Evolutionary conservation across 768 basidiomycete species (phyloP).

Genomic region (Suillus tomentosus): DNA sequence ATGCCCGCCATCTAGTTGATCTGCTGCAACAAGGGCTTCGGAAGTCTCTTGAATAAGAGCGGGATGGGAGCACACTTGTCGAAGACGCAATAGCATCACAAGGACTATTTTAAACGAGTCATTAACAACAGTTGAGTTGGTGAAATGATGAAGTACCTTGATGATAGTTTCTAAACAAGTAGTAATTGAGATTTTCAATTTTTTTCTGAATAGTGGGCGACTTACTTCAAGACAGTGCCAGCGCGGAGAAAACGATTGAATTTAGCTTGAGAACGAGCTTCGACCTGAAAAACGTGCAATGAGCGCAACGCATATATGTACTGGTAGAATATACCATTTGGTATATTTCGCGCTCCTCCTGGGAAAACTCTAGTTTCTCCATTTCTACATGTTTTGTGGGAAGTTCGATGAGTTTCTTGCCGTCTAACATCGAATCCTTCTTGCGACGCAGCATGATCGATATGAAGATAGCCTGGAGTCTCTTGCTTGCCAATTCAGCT

Average conservation of each 20-base stretch:
- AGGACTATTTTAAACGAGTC: constrained; percentile 33
- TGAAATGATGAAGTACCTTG: constrained; percentile 45
- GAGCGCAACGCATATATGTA: not conserved
- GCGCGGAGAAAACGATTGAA: constrained; percentile 65
- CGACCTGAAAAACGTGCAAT: constrained; percentile 39
- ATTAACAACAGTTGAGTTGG: not conserved
- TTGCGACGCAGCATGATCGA: constrained; percentile 60
- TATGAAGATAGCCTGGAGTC: constrained; percentile 59
- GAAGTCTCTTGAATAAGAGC: constrained; percentile 61
- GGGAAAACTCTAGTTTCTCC: constrained; percentile 53
- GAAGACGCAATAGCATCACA: constrained; percentile 53
- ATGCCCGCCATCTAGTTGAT: constrained; percentile 34
- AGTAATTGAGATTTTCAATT: not conserved
- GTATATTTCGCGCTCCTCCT: constrained; percentile 69
- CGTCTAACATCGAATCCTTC: constrained; percentile 65
- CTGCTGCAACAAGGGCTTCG: constrained; percentile 44
- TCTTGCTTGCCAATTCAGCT: constrained; percentile 55
- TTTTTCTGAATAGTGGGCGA: constrained; percentile 1
- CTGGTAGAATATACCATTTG: constrained; percentile 39
- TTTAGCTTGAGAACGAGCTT: constrained; percentile 52
- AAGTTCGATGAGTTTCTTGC: constrained; percentile 66
- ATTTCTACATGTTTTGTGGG: constrained; percentile 56
- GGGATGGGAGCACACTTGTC: constrained; percentile 72
- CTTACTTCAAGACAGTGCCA: constrained; percentile 69
- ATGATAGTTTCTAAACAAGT: constrained; percentile 49